Evolutionary conservation across 192 early-diverging fungal species (phyloP).

Genomic region (Nowakowskiella sp.): DNA sequence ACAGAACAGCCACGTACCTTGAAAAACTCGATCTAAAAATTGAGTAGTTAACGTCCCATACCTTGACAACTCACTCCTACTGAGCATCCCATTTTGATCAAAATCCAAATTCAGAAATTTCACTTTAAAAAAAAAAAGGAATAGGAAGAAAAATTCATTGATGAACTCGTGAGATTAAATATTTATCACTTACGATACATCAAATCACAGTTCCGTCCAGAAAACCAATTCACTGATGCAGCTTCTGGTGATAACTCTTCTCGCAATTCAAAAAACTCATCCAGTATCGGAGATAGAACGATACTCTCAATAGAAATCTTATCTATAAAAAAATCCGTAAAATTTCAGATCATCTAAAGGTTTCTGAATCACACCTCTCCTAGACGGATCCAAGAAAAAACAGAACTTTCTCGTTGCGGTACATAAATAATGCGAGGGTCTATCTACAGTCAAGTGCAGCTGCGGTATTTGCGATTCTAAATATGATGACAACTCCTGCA

Average conservation of each 20-base stretch:
- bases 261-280: constrained; percentile 46
- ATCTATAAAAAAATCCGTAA: constrained; percentile 18
- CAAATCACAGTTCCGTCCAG: constrained; percentile 28
- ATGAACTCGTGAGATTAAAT: neutral
- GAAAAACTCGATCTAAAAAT: constrained; percentile 47
- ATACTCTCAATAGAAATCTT: constrained; percentile 39
- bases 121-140: constrained; percentile 7
- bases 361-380: no score
- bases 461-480: no score
- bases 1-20: constrained; percentile 15
- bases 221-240: constrained; percentile 45
- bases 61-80: constrained; percentile 26
- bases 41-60: constrained; percentile 39
- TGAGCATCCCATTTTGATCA: constrained; percentile 42
- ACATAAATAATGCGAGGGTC: constrained; percentile 45
- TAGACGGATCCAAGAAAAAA: constrained; percentile 44
- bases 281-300: constrained; percentile 41
- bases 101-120: constrained; percentile 42
- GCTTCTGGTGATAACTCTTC: constrained; percentile 33
- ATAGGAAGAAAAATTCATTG: constrained; percentile 5
- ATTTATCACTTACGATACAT: constrained; percentile 13
- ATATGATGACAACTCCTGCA: no score
- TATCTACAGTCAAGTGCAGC: no score
- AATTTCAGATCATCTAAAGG: no score
- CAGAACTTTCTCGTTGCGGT: constrained; percentile 41